phyloP scores from a whole-genome alignment of 371 early-diverging fungal genomes.

The Lichtheimia ramosa region DNA sequence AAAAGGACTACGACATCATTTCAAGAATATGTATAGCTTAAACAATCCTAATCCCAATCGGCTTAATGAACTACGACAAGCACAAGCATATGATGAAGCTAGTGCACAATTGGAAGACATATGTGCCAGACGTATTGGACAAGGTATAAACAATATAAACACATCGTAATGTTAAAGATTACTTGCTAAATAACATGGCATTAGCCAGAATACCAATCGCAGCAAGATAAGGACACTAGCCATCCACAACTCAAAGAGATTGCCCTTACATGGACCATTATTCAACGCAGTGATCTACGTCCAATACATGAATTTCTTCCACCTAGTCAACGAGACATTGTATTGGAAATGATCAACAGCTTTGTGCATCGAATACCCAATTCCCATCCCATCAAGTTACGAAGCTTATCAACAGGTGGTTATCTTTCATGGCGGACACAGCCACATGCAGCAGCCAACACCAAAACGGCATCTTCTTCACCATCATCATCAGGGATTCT shows the following conservation, averaged over 20 bases:
- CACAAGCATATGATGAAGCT: conserved; percentile 24
- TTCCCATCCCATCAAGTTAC: conserved; percentile 33
- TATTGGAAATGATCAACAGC: conserved; percentile 22
- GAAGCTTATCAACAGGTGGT: conserved; percentile 25
- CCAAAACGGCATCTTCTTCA: not conserved
- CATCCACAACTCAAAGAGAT: not conserved
- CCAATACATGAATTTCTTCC: conserved; percentile 41
- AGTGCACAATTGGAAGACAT: conserved; percentile 2
- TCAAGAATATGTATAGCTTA: conserved; percentile 14
- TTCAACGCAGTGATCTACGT: conserved; percentile 28
- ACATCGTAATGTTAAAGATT: not conserved
- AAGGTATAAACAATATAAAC: not conserved
- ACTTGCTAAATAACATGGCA: conserved; percentile 13
- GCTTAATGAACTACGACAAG: conserved; percentile 12
- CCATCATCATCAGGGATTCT: not conserved
- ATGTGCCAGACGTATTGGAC: no score
- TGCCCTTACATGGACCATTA: conserved; percentile 21
- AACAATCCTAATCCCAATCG: conserved; percentile 1
- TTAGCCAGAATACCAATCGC: conserved; percentile 12
- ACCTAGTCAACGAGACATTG: conserved; percentile 13
- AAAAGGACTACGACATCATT: conserved; percentile 18
- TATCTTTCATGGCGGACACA: conserved; percentile 39
- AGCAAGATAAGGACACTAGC: not conserved
- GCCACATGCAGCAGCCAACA: conserved; percentile 5
- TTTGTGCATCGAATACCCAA: conserved; percentile 27